Conservation (phyloP, 345 rosid species). For the Salix exigua region DNA sequence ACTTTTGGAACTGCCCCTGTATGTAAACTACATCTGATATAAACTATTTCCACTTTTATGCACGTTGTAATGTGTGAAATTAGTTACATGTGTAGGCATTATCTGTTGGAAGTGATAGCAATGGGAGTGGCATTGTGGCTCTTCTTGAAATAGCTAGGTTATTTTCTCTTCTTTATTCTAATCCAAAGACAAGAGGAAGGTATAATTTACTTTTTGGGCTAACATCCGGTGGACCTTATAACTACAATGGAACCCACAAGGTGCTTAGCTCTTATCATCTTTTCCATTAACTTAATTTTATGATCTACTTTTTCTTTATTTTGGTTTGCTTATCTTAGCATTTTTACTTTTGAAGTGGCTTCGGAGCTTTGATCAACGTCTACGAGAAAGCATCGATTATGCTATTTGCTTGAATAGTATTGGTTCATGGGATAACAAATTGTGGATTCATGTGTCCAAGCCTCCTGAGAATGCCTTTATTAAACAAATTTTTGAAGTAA, state of each 20-base stretch:
- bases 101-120: conserved; percentile 94
- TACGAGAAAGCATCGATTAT: conserved; percentile 94
- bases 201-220: conserved; percentile 91
- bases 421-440: conserved; percentile 73
- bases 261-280: conserved; percentile 32
- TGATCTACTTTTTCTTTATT: not conserved
- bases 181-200: conserved; percentile 92
- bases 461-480: conserved; percentile 90
- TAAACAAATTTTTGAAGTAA: conserved; percentile 89
- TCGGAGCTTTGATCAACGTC: conserved; percentile 89
- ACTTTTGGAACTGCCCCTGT: conserved; percentile 98
- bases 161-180: conserved; percentile 84
- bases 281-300: conserved; percentile 7
- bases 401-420: conserved; percentile 95
- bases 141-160: conserved; percentile 95
- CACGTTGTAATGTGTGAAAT: conserved; percentile 3
- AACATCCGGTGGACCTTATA: conserved; percentile 96
- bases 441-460: conserved; percentile 84
- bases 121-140: conserved; percentile 91
- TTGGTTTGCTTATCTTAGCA: conserved; percentile 4
- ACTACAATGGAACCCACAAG: conserved; percentile 95
- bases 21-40: conserved; percentile 21
- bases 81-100: conserved; percentile 60
- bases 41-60: not conserved
- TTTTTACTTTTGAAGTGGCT: conserved; percentile 71